A percentile compares a stretch with the other conserved stretches of the same genome.
phyloP scores from a whole-genome alignment of 495 filamentous ascomycete species.

The Penicillium desertorum region DNA sequence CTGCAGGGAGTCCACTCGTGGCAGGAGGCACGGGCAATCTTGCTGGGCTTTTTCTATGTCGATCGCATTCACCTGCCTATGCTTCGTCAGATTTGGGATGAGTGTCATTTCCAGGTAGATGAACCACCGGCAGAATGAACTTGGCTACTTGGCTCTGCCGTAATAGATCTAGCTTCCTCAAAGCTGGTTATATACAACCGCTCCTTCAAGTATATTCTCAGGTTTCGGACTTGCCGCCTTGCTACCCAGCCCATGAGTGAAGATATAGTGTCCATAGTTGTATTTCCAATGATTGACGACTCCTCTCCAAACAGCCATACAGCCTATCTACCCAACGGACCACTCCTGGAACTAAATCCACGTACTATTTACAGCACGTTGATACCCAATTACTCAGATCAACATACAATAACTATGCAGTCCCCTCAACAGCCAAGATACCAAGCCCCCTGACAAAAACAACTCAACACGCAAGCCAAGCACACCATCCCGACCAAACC shows the following conservation, averaged over 20 bases:
- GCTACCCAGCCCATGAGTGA: not conserved
- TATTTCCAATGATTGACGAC: not conserved
- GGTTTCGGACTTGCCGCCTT: not conserved
- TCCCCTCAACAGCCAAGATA: not conserved
- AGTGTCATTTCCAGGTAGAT: slow-evolving; percentile 28
- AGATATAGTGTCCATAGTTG: not conserved
- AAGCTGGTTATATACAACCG: not conserved
- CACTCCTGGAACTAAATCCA: not conserved
- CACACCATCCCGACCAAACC: slow-evolving; percentile 5
- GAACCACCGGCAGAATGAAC: slow-evolving; percentile 8
- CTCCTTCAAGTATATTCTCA: not conserved
- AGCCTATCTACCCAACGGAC: not conserved
- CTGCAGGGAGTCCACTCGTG: slow-evolving; percentile 37
- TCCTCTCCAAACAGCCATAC: not conserved
- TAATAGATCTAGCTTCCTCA: not conserved
- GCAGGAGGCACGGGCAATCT: slow-evolving; percentile 39
- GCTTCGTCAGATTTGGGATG: slow-evolving; percentile 41
- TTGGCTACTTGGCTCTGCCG: slow-evolving; percentile 7
- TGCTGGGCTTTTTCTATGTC: slow-evolving; percentile 44
- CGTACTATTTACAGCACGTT: not conserved
- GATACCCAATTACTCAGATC: not conserved
- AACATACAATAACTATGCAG: not conserved
- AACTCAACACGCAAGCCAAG: not conserved
- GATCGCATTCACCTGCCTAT: slow-evolving; percentile 40
- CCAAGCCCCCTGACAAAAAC: not conserved